Evolutionary conservation across 495 filamentous ascomycete genomes (phyloP).

Genomic region (Tirmania nivea): DNA sequence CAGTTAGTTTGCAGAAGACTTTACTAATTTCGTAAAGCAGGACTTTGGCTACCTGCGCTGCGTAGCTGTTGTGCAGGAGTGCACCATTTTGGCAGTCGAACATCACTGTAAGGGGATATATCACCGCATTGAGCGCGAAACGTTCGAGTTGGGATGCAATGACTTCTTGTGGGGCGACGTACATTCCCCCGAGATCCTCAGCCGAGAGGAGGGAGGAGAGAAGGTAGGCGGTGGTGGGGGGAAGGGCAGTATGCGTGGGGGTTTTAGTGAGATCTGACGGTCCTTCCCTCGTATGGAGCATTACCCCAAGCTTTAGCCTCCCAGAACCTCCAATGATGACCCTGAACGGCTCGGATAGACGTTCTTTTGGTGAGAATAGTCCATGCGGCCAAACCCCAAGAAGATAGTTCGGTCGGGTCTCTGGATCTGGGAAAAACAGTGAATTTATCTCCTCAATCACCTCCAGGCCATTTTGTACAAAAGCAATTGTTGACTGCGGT

Average conservation of each 20-base stretch:
- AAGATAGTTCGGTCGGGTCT: constrained; percentile 48
- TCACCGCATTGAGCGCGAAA: constrained; percentile 53
- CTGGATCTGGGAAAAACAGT: constrained; percentile 41
- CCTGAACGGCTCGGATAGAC: constrained; percentile 30
- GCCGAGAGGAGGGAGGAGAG: constrained; percentile 13
- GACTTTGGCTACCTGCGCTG: constrained; percentile 35
- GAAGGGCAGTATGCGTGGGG: constrained; percentile 11
- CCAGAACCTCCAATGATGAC: constrained; percentile 42
- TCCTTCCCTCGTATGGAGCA: constrained; percentile 15
- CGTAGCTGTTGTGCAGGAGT: constrained; percentile 37
- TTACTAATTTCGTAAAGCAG: constrained; percentile 43
- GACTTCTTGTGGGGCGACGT: constrained; percentile 28
- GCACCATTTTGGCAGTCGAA: constrained; percentile 52
- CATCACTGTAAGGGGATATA: constrained; percentile 63
- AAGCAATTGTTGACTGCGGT: constrained; percentile 47
- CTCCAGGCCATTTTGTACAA: constrained; percentile 72
- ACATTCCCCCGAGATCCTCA: constrained; percentile 24
- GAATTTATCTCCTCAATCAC: constrained; percentile 49
- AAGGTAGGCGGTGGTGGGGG: constrained; percentile 21
- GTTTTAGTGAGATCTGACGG: constrained; percentile 9
- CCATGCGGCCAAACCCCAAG: constrained; percentile 48
- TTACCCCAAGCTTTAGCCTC: constrained; percentile 36
- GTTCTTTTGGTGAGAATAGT: constrained; percentile 22
- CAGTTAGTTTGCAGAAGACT: constrained; percentile 42
- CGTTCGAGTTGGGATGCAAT: constrained; percentile 51